Conservation (phyloP, 2,329 filamentous ascomycete species). For the Tolypocladium endophyticum region DNA sequence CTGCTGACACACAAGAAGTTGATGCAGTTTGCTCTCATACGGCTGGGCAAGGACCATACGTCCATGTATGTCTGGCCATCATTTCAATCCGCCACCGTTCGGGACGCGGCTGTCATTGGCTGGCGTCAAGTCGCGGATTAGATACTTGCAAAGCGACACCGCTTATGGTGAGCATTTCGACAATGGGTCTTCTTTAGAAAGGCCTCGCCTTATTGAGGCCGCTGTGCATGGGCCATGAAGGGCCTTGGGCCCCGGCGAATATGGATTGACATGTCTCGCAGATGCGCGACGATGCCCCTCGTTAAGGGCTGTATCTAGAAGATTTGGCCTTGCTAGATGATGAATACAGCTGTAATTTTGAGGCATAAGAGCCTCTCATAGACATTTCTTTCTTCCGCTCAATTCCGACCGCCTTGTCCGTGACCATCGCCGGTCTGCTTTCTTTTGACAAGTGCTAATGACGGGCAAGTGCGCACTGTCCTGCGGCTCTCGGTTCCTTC, state of each 20-base stretch:
- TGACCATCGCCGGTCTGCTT: not conserved
- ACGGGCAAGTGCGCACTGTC: not conserved
- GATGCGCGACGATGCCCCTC: constrained; percentile 7
- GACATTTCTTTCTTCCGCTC: not conserved
- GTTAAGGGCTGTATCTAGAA: constrained; percentile 16
- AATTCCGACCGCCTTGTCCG: not conserved
- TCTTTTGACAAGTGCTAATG: not conserved
- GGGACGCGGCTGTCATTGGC: not conserved
- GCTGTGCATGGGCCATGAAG: not conserved
- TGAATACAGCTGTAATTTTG: constrained; percentile 16
- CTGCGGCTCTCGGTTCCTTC: not conserved
- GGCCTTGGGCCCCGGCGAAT: not conserved
- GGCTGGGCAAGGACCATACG: not conserved
- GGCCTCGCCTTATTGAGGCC: not conserved
- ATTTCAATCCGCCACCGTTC: not conserved
- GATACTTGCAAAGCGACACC: not conserved
- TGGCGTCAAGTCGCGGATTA: not conserved
- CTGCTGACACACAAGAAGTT: constrained; percentile 13
- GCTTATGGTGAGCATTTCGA: constrained; percentile 2
- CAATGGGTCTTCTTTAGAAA: not conserved
- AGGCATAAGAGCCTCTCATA: not conserved
- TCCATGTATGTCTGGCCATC: not conserved
- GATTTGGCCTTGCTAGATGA: constrained; percentile 16
- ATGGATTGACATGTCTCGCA: constrained; percentile 4
- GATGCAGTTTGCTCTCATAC: constrained; percentile 1